These are phyloP conservation scores for Aspergillus sp. DNA, from an alignment of 2,329 filamentous ascomycete species.

Conservation along the genomic window DNA sequence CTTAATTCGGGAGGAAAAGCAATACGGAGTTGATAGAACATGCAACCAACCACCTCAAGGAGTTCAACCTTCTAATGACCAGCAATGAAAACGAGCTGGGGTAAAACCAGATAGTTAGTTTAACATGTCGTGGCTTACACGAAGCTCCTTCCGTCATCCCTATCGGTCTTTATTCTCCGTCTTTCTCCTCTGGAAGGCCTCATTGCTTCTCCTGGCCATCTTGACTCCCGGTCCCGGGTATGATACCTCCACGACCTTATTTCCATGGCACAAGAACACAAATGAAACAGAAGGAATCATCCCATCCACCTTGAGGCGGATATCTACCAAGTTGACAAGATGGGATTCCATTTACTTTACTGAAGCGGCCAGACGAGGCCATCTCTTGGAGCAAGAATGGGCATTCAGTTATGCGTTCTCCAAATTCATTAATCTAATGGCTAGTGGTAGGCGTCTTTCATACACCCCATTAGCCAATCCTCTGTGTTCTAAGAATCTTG, in stretches of 20 bases:
- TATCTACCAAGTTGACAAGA: constrained; percentile 8
- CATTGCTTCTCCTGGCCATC: constrained; percentile 4
- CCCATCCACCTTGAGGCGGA: background rate
- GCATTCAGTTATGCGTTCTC: constrained; percentile 7
- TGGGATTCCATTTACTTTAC: constrained; percentile 15
- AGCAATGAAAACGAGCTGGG: background rate
- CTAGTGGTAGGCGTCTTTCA: background rate
- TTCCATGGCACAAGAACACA: background rate
- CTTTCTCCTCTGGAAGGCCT: constrained; percentile 7
- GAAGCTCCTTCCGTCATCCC: background rate
- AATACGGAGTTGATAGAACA: background rate
- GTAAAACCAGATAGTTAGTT: background rate
- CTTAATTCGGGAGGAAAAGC: too few relatives aligned
- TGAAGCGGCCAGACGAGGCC: constrained; percentile 7
- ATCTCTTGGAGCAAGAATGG: constrained; percentile 16
- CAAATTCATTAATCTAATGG: background rate
- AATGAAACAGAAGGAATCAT: background rate
- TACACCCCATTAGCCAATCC: background rate
- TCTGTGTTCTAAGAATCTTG: background rate
- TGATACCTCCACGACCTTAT: constrained; percentile 13
- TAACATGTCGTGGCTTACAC: background rate
- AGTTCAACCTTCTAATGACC: too few relatives aligned
- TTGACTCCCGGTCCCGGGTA: constrained; percentile 11
- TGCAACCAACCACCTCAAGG: too few relatives aligned
- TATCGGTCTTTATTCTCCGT: background rate